phyloP scores from a whole-genome alignment of 2,329 filamentous ascomycete genomes.

The Talaromyces rugulosus region DNA sequence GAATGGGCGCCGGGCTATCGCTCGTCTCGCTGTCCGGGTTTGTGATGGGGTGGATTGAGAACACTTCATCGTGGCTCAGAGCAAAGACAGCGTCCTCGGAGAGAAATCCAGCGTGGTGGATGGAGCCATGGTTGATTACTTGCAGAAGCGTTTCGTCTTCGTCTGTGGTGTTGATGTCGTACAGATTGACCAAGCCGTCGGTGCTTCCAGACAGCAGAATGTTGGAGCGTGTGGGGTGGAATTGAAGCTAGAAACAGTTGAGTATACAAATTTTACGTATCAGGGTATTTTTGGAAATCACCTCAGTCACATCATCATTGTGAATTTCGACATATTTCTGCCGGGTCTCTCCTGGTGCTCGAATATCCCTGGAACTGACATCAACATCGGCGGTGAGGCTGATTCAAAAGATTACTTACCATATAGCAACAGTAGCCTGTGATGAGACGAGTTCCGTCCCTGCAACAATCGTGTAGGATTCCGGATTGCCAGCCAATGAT shows the following conservation, averaged over 20 bases:
- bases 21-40: conserved; percentile 47
- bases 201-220: conserved; percentile 59
- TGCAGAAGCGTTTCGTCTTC: conserved; percentile 62
- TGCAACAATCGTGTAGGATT: conserved; percentile 47
- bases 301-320: conserved; percentile 58
- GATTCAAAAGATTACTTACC: conserved; percentile 30
- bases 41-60: conserved; percentile 54
- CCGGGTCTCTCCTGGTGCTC: conserved; percentile 31
- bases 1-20: conserved; percentile 38
- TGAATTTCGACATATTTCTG: conserved; percentile 45
- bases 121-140: conserved; percentile 60
- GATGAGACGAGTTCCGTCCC: conserved; percentile 51
- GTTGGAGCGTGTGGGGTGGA: conserved; percentile 49
- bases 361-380: conserved; percentile 36
- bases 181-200: conserved; percentile 60
- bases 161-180: conserved; percentile 53
- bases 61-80: conserved; percentile 59
- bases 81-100: conserved; percentile 51
- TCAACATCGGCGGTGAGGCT: conserved; percentile 16
- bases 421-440: conserved; percentile 40
- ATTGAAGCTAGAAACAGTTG: conserved; percentile 37
- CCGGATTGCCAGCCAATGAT: conserved; percentile 47
- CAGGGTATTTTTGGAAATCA: conserved; percentile 18
- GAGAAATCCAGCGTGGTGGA: conserved; percentile 60
- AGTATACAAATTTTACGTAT: neutral